Conservation (phyloP, 1,284 basidiomycete genomes). For the Athelia psychrophila region DNA sequence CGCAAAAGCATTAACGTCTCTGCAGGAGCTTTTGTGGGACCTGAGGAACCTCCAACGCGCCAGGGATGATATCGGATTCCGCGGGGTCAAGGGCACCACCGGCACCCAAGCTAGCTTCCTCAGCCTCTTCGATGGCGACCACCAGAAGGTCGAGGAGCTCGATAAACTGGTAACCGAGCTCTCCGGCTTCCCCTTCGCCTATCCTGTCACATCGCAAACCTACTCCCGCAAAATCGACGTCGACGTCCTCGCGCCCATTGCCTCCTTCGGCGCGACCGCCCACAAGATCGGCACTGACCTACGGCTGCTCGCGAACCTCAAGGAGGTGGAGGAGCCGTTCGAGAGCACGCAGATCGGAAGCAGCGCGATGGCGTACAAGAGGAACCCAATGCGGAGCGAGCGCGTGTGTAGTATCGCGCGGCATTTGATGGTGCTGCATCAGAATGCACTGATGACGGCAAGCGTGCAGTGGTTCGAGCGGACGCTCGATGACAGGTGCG, state of each 20-base stretch:
- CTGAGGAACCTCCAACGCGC: slow-evolving; percentile 91
- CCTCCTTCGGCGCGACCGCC: slow-evolving; percentile 91
- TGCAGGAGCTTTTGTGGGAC: slow-evolving; percentile 93
- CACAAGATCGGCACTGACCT: slow-evolving; percentile 99
- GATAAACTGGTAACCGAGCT: slow-evolving; percentile 89
- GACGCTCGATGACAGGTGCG: slow-evolving; percentile 87
- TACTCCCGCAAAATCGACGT: slow-evolving; percentile 98
- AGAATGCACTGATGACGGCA: slow-evolving; percentile 91
- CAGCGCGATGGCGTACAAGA: slow-evolving; percentile 99
- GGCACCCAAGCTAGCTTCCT: slow-evolving; percentile 98
- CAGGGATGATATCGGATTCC: slow-evolving; percentile 92
- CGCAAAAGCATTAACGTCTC: background rate
- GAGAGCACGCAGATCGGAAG: slow-evolving; percentile 99
- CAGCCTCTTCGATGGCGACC: slow-evolving; percentile 92
- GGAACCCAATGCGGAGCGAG: slow-evolving; percentile 99
- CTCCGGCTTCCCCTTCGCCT: slow-evolving; percentile 90
- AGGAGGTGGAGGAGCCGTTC: slow-evolving; percentile 99
- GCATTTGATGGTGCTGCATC: slow-evolving; percentile 90
- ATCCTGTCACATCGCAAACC: slow-evolving; percentile 98
- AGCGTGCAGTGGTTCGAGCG: slow-evolving; percentile 97
- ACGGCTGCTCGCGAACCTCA: slow-evolving; percentile 88
- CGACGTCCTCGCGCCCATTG: slow-evolving; percentile 88
- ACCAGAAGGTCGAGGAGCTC: slow-evolving; percentile 91
- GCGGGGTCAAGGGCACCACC: slow-evolving; percentile 98
- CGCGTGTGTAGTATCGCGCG: slow-evolving; percentile 94